Base-by-base conservation (phyloP, 192 early-diverging fungal genomes). In the Dimargaris xerosporica region DNA sequence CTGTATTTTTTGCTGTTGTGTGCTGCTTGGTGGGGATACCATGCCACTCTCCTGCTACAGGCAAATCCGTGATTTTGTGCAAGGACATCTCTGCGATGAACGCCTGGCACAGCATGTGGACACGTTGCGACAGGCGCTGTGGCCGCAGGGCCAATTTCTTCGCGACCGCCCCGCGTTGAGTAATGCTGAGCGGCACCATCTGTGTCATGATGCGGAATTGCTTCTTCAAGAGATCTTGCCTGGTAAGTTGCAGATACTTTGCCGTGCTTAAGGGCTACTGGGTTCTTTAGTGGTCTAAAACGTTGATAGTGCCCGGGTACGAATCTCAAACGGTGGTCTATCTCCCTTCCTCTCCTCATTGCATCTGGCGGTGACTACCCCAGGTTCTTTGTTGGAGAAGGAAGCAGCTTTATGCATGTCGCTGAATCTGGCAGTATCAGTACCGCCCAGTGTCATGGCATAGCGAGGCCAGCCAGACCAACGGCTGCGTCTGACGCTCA, bases 131-230 rank as follows among this genome's bases (percentile, higher is more conserved):
- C n/a, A 10, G 54, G n/a, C 54, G 23, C 54, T 55, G 23, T 55
- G 54, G 54, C 54, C 54, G n/a, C n/a, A 55, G 23, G 54, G 54
- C 21, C 54, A 55, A 17, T 55, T 55, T 55, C 21, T 26, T 16
- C 21, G 29, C 23, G 54, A 55, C 21, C 21, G 29, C 3, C 54
- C 54, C 21, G 29, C 15, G 15, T 25, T 25, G 28, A 28, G n/a
- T 5, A 10, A 21, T 6, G 3, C 21, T 15, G 54, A 55, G 28
- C 54, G 54, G 54, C 13, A 26, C 15, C 29, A 17, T 15, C 29
- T 55, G 10, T 17, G 54, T 3, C 54, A 29, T 6, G 54, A 55
- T 55, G 54, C 54, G n/a, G 54, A 55, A 23, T 26, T 55, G 16
- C 28, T 55, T 25, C 21, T 55, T 16, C 23, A 55, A 16, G 23